Evolutionary conservation across 2,329 filamentous ascomycete species (phyloP).

Genomic region (Zopfia rhizophila): DNA sequence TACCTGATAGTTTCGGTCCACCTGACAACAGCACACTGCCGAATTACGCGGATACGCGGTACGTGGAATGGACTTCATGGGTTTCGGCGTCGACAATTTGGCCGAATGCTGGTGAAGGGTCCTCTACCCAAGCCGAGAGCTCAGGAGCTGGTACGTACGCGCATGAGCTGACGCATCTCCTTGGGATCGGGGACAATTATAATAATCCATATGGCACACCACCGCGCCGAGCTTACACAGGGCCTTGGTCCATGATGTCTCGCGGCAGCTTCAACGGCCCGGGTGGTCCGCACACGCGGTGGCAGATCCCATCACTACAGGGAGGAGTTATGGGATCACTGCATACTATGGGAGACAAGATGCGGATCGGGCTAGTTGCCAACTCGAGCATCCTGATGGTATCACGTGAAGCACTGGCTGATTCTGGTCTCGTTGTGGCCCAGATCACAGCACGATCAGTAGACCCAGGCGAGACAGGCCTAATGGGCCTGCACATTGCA

Average conservation of each 20-base stretch:
- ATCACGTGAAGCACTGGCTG: conserved; percentile 55
- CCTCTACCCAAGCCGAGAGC: conserved; percentile 64
- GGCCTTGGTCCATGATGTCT: conserved; percentile 65
- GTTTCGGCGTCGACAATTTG: conserved; percentile 62
- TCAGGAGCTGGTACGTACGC: conserved; percentile 65
- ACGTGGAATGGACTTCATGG: conserved; percentile 66
- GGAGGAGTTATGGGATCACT: conserved; percentile 63
- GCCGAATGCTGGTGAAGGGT: conserved; percentile 65
- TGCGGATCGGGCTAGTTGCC: conserved; percentile 61
- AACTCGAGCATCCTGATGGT: conserved; percentile 57
- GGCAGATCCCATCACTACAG: conserved; percentile 62
- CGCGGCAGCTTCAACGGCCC: conserved; percentile 65
- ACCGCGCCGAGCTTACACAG: conserved; percentile 60
- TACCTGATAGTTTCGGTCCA: conserved; percentile 62
- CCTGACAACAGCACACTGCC: conserved; percentile 54
- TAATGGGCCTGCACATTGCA: conserved; percentile 61
- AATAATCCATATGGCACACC: conserved; percentile 64
- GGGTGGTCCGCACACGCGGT: conserved; percentile 63
- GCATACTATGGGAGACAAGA: conserved; percentile 65
- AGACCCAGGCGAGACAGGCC: conserved; percentile 49
- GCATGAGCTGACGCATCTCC: conserved; percentile 64
- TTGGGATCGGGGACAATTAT: conserved; percentile 66
- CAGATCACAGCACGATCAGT: conserved; percentile 61
- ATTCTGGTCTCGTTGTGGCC: conserved; percentile 58
- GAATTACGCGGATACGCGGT: conserved; percentile 62